phyloP scores from a whole-genome alignment of 2,329 filamentous ascomycete species.

The Ophiostoma triangulosporum region DNA sequence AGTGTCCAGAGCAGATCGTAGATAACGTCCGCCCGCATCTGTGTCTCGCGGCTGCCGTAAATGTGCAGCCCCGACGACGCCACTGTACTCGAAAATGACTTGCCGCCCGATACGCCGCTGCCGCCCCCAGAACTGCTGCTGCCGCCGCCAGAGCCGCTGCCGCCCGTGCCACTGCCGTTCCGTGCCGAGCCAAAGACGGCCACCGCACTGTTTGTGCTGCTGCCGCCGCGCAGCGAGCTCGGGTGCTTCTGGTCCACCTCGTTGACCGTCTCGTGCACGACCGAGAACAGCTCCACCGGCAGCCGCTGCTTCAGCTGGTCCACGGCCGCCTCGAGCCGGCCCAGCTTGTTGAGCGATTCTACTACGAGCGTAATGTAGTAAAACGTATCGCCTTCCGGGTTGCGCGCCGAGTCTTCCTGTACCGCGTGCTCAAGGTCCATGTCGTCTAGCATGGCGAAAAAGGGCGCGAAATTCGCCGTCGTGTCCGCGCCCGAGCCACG shows the following conservation, averaged over 20 bases:
- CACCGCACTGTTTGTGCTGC: constrained; percentile 9
- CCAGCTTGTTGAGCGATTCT: constrained; percentile 81
- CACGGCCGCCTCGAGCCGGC: constrained; percentile 70
- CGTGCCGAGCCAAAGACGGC: neutral
- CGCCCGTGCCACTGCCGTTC: neutral
- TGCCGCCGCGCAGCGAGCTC: constrained; percentile 52
- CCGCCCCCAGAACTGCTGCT: constrained; percentile 16
- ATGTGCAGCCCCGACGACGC: constrained; percentile 35
- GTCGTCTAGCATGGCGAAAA: constrained; percentile 45
- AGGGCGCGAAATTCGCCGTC: constrained; percentile 36
- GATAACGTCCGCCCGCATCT: constrained; percentile 70
- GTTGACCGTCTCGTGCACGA: constrained; percentile 88
- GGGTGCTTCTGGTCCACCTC: constrained; percentile 90
- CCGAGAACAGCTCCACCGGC: constrained; percentile 82
- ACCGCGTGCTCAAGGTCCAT: constrained; percentile 49
- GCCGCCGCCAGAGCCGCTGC: neutral
- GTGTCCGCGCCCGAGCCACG: constrained; percentile 24
- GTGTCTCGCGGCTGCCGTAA: constrained; percentile 56
- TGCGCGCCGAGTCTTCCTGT: constrained; percentile 79
- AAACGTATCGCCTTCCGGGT: constrained; percentile 91
- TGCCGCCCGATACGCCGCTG: constrained; percentile 16
- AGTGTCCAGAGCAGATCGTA: constrained; percentile 84
- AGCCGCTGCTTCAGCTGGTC: constrained; percentile 85
- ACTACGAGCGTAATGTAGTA: constrained; percentile 80
- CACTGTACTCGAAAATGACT: constrained; percentile 21